phyloP scores from a whole-genome alignment of 495 filamentous ascomycete genomes.

The Aspergillus carlsbadensis region DNA sequence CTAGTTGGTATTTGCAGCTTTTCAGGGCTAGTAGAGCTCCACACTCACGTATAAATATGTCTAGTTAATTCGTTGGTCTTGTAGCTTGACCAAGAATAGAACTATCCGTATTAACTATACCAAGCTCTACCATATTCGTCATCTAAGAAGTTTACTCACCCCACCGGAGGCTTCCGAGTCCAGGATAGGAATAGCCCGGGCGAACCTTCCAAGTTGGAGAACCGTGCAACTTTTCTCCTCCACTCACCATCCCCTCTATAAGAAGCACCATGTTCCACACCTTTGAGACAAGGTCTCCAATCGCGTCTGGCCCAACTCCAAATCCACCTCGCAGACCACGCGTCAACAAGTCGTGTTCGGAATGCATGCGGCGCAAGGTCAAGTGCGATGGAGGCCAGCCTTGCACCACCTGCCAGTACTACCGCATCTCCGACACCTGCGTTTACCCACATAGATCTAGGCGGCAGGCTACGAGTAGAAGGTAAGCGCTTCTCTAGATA shows the following conservation, averaged over 20 bases:
- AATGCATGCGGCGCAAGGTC: conserved; percentile 10
- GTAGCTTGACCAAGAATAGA: too few species aligned
- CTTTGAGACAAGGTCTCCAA: conserved; percentile 2
- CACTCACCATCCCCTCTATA: not conserved
- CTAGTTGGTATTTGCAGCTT: too few species aligned
- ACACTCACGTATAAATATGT: too few species aligned
- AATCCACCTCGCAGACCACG: not conserved
- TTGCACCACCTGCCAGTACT: conserved; percentile 10
- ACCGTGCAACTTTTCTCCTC: not conserved
- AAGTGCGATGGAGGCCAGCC: conserved; percentile 8
- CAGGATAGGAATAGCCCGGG: too few species aligned
- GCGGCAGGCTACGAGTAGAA: conserved; percentile 8
- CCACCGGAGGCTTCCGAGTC: too few species aligned
- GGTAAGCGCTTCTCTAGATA: not conserved
- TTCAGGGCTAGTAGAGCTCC: too few species aligned
- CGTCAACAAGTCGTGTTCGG: conserved; percentile 7
- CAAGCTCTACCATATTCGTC: too few species aligned
- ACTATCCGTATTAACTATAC: too few species aligned
- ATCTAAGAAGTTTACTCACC: too few species aligned
- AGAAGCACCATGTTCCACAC: conserved; percentile 6
- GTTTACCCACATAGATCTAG: conserved; percentile 2
- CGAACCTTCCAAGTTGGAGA: too few species aligned
- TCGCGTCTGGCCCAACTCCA: not conserved
- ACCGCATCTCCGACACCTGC: conserved; percentile 5
- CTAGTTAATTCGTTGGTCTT: too few species aligned